A percentile compares a stretch with the other conserved stretches of the same genome.
Conservation (phyloP, 1,139 yeast species). For the Suhomyces bribrorum region DNA sequence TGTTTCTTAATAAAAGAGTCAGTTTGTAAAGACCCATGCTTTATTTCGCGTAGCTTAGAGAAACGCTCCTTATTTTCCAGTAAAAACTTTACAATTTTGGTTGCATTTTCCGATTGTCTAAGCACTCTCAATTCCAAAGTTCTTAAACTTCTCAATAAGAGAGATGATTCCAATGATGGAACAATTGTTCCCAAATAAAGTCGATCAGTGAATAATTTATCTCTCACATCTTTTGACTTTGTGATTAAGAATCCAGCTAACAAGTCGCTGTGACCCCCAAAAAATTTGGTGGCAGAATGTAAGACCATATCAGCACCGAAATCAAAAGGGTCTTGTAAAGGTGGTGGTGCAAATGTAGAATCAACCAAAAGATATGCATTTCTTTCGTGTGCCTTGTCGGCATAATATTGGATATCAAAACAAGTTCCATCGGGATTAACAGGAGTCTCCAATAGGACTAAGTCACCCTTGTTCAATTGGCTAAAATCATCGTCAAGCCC, state of each 20-base stretch:
- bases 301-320: slow-evolving; percentile 81
- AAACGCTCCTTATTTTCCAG: slow-evolving; percentile 47
- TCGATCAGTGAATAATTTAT: slow-evolving; percentile 59
- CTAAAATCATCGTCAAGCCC: slow-evolving; percentile 45
- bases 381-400: slow-evolving; percentile 64
- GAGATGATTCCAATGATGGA: slow-evolving; percentile 73
- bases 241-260: slow-evolving; percentile 78
- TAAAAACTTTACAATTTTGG: slow-evolving; percentile 61
- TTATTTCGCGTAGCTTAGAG: slow-evolving; percentile 52
- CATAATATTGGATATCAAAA: slow-evolving; percentile 61
- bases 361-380: slow-evolving; percentile 76
- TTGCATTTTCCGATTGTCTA: slow-evolving; percentile 66
- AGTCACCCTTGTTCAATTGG: slow-evolving; percentile 63
- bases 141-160: slow-evolving; percentile 75
- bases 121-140: slow-evolving; percentile 71
- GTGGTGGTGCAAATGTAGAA: slow-evolving; percentile 93
- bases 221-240: slow-evolving; percentile 49
- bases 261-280: slow-evolving; percentile 93
- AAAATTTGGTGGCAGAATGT: slow-evolving; percentile 90
- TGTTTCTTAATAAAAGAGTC: slow-evolving; percentile 66
- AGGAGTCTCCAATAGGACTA: slow-evolving; percentile 84
- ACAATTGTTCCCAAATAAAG: slow-evolving; percentile 73
- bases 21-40: slow-evolving; percentile 75
- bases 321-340: slow-evolving; percentile 75
- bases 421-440: slow-evolving; percentile 81